Conservation (phyloP, 768 basidiomycete genomes). For the Epithele typhae region DNA sequence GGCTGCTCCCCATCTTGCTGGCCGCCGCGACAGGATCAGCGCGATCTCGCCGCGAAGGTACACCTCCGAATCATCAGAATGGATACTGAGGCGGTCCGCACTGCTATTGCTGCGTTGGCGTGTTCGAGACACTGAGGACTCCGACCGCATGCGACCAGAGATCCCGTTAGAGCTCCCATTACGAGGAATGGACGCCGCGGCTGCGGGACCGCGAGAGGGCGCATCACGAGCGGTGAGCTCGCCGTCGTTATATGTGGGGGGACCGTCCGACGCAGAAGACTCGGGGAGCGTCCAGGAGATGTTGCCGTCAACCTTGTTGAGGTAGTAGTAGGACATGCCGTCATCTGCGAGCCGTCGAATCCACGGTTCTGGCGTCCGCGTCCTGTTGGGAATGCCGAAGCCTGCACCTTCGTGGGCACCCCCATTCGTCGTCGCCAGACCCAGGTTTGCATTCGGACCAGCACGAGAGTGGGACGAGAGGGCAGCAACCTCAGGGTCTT, state of each 20-base stretch:
- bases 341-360: slow-evolving; percentile 75
- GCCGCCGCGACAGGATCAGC: slow-evolving; percentile 15
- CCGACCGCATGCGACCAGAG: slow-evolving; percentile 24
- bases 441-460: slow-evolving; percentile 49
- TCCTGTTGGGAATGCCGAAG: slow-evolving; percentile 56
- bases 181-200: slow-evolving; percentile 2
- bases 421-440: slow-evolving; percentile 32
- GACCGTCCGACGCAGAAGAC: neutral
- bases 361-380: slow-evolving; percentile 80
- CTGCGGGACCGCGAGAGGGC: neutral
- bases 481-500: slow-evolving; percentile 60
- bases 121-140: slow-evolving; percentile 30
- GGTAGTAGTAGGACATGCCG: slow-evolving; percentile 74
- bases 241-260: slow-evolving; percentile 4
- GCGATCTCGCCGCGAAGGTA: slow-evolving; percentile 37
- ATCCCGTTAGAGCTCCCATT: slow-evolving; percentile 8
- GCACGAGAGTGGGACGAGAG: slow-evolving; percentile 55
- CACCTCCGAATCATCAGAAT: slow-evolving; percentile 78
- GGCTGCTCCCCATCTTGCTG: slow-evolving; percentile 10
- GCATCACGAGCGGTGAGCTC: neutral
- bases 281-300: slow-evolving; percentile 52
- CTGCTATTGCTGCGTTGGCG: slow-evolving; percentile 27
- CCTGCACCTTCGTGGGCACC: slow-evolving; percentile 33
- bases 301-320: slow-evolving; percentile 65
- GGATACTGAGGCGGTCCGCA: slow-evolving; percentile 53